Evolutionary conservation across 2,329 filamentous ascomycete genomes (phyloP).

Genomic region (Bipolaris sorokiniana): DNA sequence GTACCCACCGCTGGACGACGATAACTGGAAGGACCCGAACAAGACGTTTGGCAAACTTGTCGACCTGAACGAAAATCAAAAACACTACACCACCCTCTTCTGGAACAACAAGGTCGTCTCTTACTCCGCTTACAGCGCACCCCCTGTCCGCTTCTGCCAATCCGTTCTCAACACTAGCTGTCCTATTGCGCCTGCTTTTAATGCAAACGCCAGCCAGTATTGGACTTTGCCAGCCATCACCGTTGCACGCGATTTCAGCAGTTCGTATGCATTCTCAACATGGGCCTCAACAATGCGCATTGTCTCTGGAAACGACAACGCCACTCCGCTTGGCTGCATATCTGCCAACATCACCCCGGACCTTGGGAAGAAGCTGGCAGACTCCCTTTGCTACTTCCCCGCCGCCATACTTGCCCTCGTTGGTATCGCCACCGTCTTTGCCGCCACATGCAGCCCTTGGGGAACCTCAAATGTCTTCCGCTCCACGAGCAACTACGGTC

Average conservation of each 20-base stretch:
- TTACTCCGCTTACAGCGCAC: constrained; percentile 70
- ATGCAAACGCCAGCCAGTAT: constrained; percentile 60
- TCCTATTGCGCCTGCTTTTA: constrained; percentile 77
- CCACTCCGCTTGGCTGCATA: constrained; percentile 76
- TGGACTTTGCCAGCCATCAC: constrained; percentile 72
- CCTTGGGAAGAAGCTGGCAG: constrained; percentile 71
- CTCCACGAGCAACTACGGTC: constrained; percentile 97
- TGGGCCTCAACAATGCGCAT: constrained; percentile 76
- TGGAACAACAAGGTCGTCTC: constrained; percentile 75
- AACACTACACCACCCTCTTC: constrained; percentile 75
- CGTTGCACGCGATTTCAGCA: constrained; percentile 74
- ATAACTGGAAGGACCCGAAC: constrained; percentile 65
- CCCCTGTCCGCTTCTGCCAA: constrained; percentile 67
- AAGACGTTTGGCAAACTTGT: constrained; percentile 78
- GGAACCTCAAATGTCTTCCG: constrained; percentile 87
- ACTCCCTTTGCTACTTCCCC: constrained; percentile 76
- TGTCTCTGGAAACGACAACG: constrained; percentile 71
- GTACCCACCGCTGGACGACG: constrained; percentile 66
- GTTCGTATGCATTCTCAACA: constrained; percentile 86
- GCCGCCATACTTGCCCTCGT: constrained; percentile 79
- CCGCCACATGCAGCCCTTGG: constrained; percentile 91
- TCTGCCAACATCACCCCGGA: constrained; percentile 84
- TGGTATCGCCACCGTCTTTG: constrained; percentile 80
- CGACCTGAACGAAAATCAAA: constrained; percentile 62
- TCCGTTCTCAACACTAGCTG: constrained; percentile 61